Evolutionary conservation across 805 yeast genomes (phyloP).

Genomic region (Wickerhamia fluorescens): DNA sequence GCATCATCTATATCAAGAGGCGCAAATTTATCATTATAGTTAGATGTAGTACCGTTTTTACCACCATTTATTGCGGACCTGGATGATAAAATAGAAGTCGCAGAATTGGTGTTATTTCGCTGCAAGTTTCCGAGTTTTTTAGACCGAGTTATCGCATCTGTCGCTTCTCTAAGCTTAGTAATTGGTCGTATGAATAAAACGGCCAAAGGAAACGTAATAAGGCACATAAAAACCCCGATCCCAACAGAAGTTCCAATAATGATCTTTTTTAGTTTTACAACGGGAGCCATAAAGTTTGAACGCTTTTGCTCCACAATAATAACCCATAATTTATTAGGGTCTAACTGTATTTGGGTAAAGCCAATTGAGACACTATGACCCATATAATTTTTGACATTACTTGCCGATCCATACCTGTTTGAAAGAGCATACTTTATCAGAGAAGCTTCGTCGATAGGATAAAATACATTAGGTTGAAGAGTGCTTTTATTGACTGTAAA

Average conservation of each 20-base stretch:
- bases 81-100: slow-evolving; percentile 1
- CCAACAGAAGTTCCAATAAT: slow-evolving; percentile 75
- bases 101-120: background rate
- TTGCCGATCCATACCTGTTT: slow-evolving; percentile 20
- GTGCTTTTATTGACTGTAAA: slow-evolving; percentile 16
- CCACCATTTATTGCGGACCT: too few species aligned
- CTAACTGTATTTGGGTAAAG: slow-evolving; percentile 21
- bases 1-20: too few species aligned
- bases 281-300: slow-evolving; percentile 54
- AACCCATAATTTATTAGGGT: slow-evolving; percentile 51
- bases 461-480: slow-evolving; percentile 14
- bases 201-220: slow-evolving; percentile 76
- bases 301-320: slow-evolving; percentile 63
- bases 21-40: background rate
- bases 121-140: slow-evolving; percentile 15
- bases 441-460: slow-evolving; percentile 20
- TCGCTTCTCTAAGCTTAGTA: slow-evolving; percentile 69
- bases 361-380: slow-evolving; percentile 30
- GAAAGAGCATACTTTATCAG: slow-evolving; percentile 24
- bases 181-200: slow-evolving; percentile 84
- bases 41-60: too few species aligned
- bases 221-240: slow-evolving; percentile 64
- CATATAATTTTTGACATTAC: slow-evolving; percentile 13
- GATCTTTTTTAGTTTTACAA: slow-evolving; percentile 53
- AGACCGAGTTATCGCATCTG: slow-evolving; percentile 57